phyloP scores from a whole-genome alignment of 208 protist species.

The Wallacemonas sp. region DNA sequence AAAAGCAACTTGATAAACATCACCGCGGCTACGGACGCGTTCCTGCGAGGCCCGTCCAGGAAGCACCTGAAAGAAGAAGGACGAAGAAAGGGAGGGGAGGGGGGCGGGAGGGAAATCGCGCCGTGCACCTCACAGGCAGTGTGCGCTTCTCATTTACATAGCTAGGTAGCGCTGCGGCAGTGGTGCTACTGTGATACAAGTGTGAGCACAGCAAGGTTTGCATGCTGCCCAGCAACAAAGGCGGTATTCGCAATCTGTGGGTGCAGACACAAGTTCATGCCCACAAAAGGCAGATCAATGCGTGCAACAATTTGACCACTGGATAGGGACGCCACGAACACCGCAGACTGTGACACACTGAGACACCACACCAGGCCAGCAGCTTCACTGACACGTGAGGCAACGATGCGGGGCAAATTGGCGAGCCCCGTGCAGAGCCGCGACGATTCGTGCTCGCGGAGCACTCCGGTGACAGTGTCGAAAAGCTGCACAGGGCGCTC shows the following conservation, averaged over 20 bases:
- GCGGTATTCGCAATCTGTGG: conserved; percentile 17
- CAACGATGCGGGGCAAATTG: conserved; percentile 21
- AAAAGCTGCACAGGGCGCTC: conserved; percentile 65
- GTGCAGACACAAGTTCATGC: conserved; percentile 37
- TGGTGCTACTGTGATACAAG: neutral
- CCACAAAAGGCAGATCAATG: conserved; percentile 21
- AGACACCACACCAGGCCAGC: conserved; percentile 53
- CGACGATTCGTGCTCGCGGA: conserved; percentile 34
- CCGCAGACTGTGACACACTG: conserved; percentile 27
- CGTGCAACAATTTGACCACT: conserved; percentile 39
- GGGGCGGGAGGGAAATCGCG: too few species aligned
- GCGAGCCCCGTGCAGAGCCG: conserved; percentile 29
- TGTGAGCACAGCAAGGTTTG: conserved; percentile 1
- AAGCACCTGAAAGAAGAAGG: too few species aligned
- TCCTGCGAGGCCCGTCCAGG: too few species aligned
- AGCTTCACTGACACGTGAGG: conserved; percentile 37
- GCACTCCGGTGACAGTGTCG: conserved; percentile 40
- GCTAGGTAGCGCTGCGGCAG: too few species aligned
- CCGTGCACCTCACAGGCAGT: neutral
- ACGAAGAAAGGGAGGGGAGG: too few species aligned
- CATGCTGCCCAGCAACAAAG: conserved; percentile 30
- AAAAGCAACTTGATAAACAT: too few species aligned
- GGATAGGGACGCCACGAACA: conserved; percentile 38
- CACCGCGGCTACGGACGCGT: too few species aligned
- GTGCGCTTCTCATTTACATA: too few species aligned